Conservation (phyloP, 306 rosid genomes). For the Glycine latifolia region DNA sequence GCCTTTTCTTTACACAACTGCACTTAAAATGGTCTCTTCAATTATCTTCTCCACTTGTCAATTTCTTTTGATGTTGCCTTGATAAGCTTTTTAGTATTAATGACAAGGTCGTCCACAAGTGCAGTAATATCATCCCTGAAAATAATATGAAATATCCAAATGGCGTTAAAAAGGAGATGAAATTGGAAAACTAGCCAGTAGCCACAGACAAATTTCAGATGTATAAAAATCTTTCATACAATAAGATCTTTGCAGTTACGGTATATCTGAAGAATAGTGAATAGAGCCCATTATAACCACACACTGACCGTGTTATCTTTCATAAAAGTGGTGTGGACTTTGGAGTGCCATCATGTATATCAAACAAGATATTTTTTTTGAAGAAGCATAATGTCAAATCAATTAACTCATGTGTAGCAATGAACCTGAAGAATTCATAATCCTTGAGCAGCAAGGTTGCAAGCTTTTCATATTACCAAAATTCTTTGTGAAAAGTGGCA, state of each 20-base stretch:
- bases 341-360: constrained; percentile 5
- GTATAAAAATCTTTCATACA: constrained; percentile 1
- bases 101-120: constrained; percentile 75
- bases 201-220: constrained; percentile 20
- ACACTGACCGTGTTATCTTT: not conserved
- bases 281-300: constrained; percentile 19
- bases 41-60: constrained; percentile 82
- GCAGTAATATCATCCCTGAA: constrained; percentile 75
- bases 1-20: constrained; percentile 29
- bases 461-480: constrained; percentile 11
- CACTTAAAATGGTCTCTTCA: constrained; percentile 22
- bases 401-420: not conserved
- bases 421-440: constrained; percentile 5
- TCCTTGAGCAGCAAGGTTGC: not conserved
- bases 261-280: not conserved
- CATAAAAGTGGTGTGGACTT: not conserved
- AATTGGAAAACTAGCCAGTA: constrained; percentile 30
- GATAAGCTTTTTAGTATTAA: constrained; percentile 71
- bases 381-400: not conserved
- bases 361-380: not conserved
- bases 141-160: constrained; percentile 30
- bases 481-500: constrained; percentile 5
- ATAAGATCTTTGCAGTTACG: constrained; percentile 13
- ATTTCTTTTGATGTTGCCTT: constrained; percentile 71
- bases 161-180: constrained; percentile 1